phyloP scores from a whole-genome alignment of 352 stramenopile genomes.

The Lagenidium giganteum region DNA sequence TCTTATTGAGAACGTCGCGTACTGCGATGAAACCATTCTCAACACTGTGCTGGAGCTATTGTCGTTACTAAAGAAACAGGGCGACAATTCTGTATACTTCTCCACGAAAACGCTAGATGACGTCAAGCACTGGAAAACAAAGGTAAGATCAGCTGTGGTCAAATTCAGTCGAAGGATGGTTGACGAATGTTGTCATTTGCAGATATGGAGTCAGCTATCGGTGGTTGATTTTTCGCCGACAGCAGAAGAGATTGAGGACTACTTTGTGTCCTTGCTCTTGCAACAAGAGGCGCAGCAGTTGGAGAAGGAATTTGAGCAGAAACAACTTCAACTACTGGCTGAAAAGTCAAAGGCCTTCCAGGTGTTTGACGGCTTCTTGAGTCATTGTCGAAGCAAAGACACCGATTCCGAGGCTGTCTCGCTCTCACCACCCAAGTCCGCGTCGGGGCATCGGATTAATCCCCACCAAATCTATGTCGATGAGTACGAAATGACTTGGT shows the following conservation, averaged over 20 bases:
- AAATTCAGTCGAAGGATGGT: background rate
- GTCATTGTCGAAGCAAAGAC: slow-evolving; percentile 1
- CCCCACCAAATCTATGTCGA: no score
- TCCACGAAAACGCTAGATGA: slow-evolving; percentile 26
- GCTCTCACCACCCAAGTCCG: no score
- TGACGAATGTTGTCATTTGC: background rate
- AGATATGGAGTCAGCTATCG: slow-evolving; percentile 48
- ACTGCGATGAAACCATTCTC: slow-evolving; percentile 33
- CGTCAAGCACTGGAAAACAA: slow-evolving; percentile 34
- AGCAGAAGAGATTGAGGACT: slow-evolving; percentile 24
- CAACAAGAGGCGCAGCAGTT: slow-evolving; percentile 7
- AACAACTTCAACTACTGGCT: no score
- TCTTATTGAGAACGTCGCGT: slow-evolving; percentile 37
- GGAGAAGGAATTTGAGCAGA: slow-evolving; percentile 7
- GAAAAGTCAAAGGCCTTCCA: slow-evolving; percentile 3
- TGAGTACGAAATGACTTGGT: no score
- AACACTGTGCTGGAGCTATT: slow-evolving; percentile 34
- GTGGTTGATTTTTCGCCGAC: slow-evolving; percentile 41
- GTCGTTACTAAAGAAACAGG: slow-evolving; percentile 29
- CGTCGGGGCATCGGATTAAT: no score
- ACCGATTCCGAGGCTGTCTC: background rate
- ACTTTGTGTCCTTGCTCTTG: slow-evolving; percentile 28
- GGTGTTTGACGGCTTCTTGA: slow-evolving; percentile 6
- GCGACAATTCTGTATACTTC: slow-evolving; percentile 36
- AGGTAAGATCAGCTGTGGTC: slow-evolving; percentile 16